Evolutionary conservation across 2,329 filamentous ascomycete genomes (phyloP).

Genomic region (Diaporthe batatas): DNA sequence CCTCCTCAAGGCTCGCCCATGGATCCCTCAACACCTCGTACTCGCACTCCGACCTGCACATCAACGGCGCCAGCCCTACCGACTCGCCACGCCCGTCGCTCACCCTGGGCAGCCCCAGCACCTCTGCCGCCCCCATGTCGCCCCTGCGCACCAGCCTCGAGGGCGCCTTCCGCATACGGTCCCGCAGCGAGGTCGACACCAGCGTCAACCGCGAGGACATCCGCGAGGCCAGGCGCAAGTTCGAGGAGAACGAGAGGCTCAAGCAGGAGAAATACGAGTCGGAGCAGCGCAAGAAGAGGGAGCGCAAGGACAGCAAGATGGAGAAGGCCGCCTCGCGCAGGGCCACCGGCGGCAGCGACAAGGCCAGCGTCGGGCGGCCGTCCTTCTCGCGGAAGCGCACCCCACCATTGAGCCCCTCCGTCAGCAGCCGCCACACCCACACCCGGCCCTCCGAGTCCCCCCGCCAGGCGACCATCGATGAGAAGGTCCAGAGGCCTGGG

Average conservation of each 20-base stretch:
- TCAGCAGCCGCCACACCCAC: conserved; percentile 32
- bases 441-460: conserved; percentile 19
- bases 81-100: conserved; percentile 47
- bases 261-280: conserved; percentile 75
- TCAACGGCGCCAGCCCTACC: conserved; percentile 51
- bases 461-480: conserved; percentile 44
- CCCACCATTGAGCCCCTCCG: conserved; percentile 37
- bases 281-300: conserved; percentile 69
- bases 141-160: conserved; percentile 72
- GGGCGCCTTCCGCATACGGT: conserved; percentile 69
- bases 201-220: conserved; percentile 69
- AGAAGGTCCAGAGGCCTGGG: conserved; percentile 55
- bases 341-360: conserved; percentile 48
- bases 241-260: conserved; percentile 70
- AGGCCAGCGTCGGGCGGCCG: conserved; percentile 39
- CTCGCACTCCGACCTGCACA: conserved; percentile 60
- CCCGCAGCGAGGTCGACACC: conserved; percentile 71
- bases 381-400: conserved; percentile 47
- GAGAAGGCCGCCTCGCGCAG: conserved; percentile 62
- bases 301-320: conserved; percentile 67
- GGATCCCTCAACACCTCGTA: conserved; percentile 37
- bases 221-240: conserved; percentile 72
- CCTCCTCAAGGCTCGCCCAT: conserved; percentile 46
- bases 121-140: conserved; percentile 59
- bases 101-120: conserved; percentile 46